A percentile compares a stretch with the other conserved stretches of the same genome.
phyloP scores from a whole-genome alignment of 2,329 filamentous ascomycete species.

The Shiraia bambusicola region DNA sequence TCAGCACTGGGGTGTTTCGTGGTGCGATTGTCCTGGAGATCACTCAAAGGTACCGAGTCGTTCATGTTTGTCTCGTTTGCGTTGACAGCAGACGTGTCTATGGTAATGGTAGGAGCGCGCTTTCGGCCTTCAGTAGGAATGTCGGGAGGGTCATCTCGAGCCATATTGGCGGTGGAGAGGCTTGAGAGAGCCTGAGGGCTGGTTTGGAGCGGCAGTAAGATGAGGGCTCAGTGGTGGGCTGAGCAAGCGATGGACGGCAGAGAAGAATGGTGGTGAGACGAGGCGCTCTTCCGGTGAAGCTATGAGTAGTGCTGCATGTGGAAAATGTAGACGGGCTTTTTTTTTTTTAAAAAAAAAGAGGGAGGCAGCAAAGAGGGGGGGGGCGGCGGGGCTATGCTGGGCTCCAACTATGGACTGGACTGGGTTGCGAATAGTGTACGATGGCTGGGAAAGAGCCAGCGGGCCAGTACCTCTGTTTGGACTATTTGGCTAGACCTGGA shows the following conservation, averaged over 20 bases:
- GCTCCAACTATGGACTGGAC: not conserved
- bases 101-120: slow-evolving; percentile 53
- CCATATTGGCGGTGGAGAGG: slow-evolving; percentile 22
- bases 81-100: slow-evolving; percentile 54
- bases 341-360: too few relatives aligned
- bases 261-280: slow-evolving; percentile 22
- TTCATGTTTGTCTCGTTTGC: slow-evolving; percentile 38
- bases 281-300: slow-evolving; percentile 35
- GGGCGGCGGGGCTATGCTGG: slow-evolving; percentile 1
- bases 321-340: slow-evolving; percentile 11
- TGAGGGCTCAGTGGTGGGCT: slow-evolving; percentile 11
- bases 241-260: slow-evolving; percentile 29
- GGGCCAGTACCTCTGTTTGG: not conserved
- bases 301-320: slow-evolving; percentile 27
- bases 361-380: slow-evolving; percentile 11
- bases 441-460: slow-evolving; percentile 6
- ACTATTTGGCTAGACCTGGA: not conserved
- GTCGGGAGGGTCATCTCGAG: slow-evolving; percentile 20
- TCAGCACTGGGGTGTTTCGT: slow-evolving; percentile 25
- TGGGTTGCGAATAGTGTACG: not conserved
- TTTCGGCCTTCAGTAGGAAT: slow-evolving; percentile 30
- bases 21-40: slow-evolving; percentile 33
- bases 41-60: slow-evolving; percentile 38
- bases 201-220: slow-evolving; percentile 11
- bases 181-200: slow-evolving; percentile 17